Base-by-base conservation (phyloP, 257 asterid genomes). In the Jacaranda copaia region DNA sequence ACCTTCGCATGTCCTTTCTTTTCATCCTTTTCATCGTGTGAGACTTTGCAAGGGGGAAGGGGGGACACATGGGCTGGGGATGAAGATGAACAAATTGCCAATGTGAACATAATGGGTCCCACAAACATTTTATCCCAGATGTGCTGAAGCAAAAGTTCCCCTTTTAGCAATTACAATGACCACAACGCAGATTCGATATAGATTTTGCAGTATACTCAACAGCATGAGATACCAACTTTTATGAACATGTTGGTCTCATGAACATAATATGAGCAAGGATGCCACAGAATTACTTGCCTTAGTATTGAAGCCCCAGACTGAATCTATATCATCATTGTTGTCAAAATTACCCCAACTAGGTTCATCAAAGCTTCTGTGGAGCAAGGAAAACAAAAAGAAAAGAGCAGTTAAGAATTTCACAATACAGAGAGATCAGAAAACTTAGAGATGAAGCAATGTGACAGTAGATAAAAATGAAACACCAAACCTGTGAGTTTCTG, bases 291-390 rank as follows among this genome's bases (percentile, higher is more conserved):
- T 55, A 72, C 94, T 79, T 83, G 87, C 98, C 97, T 96, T 96
- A 39, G 92, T 77, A 80, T 82, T 83, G 87, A 96, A 93, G 85
- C 98, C 99, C 99, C 99, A 96, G 25, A 93, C 98, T 32, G 99
- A 96, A 84, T 96, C 98, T 55, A 91, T 79, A 83, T 93, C 98
- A 77, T 96, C 97, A 52, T 90, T 93, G 79, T 89, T 88, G 89
- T 90, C 97, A 64, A 91, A 96, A 70, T 85, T 87, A 61, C 97
- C 98, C 99, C 97, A 96, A 35, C 85, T 57, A 76, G 97, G 79
- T 72, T 93, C 98, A 43, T 93, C 98, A 85, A 91, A 91, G 87
- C 92, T 87, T 86, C 97, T 93, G 92, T 25, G 18, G 46, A 66
- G 48, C 77, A 73, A 63, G 68, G 66, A 63, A 79, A 72, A 69